phyloP scores from a whole-genome alignment of 208 protist species.

The Naegleria lovaniensis region DNA sequence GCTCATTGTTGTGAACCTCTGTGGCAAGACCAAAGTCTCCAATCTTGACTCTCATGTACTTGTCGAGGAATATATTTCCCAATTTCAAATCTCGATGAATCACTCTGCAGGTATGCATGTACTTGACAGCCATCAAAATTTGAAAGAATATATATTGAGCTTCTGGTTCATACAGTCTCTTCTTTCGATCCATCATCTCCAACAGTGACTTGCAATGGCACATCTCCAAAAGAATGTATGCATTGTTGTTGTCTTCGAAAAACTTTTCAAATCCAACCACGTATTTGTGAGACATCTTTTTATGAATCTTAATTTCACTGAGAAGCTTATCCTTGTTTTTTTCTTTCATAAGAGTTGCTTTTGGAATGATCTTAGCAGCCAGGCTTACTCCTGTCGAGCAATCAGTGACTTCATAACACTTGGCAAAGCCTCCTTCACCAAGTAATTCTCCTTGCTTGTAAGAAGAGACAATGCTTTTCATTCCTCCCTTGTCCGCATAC shows the following conservation, averaged over 20 bases:
- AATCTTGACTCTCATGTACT: constrained; percentile 72
- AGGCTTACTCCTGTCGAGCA: constrained; percentile 55
- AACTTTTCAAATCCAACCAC: constrained; percentile 91
- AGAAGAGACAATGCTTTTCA: background rate
- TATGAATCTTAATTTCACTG: constrained; percentile 95
- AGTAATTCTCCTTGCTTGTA: background rate
- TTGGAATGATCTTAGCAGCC: constrained; percentile 88
- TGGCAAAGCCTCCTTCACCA: constrained; percentile 87
- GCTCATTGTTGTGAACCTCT: constrained; percentile 69
- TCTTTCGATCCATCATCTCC: constrained; percentile 83
- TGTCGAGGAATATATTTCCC: constrained; percentile 34
- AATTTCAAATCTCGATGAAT: constrained; percentile 72
- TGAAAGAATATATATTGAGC: constrained; percentile 86
- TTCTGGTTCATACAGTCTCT: constrained; percentile 76
- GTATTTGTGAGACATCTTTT: constrained; percentile 82
- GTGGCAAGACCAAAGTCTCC: constrained; percentile 88
- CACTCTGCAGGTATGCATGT: constrained; percentile 84
- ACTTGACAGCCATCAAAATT: constrained; percentile 78
- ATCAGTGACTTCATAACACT: constrained; percentile 86
- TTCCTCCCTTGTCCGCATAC: background rate
- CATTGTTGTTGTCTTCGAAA: constrained; percentile 91
- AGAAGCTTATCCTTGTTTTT: constrained; percentile 86
- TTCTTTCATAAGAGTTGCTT: constrained; percentile 74
- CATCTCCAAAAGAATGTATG: constrained; percentile 97
- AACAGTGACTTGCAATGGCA: constrained; percentile 82